Base-by-base conservation (phyloP, 1,139 yeast species). In the Kodamaea plutei region DNA sequence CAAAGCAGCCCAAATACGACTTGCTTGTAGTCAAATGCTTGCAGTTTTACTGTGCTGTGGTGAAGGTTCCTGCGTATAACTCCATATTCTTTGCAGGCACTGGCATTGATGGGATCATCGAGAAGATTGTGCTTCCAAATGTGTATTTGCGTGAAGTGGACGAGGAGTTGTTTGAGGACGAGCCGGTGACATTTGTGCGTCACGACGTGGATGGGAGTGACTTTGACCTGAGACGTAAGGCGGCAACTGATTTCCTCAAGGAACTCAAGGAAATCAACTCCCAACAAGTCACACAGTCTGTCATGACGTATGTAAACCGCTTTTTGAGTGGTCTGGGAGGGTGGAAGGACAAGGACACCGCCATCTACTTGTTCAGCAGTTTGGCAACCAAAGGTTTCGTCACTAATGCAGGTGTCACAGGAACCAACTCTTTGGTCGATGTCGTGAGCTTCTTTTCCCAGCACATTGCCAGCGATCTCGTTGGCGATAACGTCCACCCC, bases 191-290 rank as follows among this genome's bases (percentile, higher is more conserved):
- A 47, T 93, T 71, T 52, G 91, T 88, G 12, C 74, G 97, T 49
- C 73, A 95, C 37, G 98, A 93, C 56, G 65, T 93, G 34, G 98
- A 91, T 61, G 98, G 97, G 3, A 81, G 95, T 0, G 97, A 91
- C 51, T 76, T 83, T 21, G 97, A 89, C 49, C 83, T 96, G 1
- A 76, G 98, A 57, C 74, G 97, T 57, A 77, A 94, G 45, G 79
- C 96, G 0, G 82, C 96, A 10, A 84, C 95, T 1, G 96, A 88
- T 48, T 88, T 93, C 49, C 65, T 93, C 43, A 75, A 94, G 41
- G 95, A 88, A 48, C 70, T 93, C 44, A 85, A 88, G 44, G 88
- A 80, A 33, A 80, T 80, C 36, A 80, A 85, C 52, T 87, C 89
- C 45, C 73, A 75, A 26, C 59, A 77, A 25, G 79, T 87, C 17